Conservation (phyloP, 73 alveolate species). For the Paraurostyla sp. region DNA sequence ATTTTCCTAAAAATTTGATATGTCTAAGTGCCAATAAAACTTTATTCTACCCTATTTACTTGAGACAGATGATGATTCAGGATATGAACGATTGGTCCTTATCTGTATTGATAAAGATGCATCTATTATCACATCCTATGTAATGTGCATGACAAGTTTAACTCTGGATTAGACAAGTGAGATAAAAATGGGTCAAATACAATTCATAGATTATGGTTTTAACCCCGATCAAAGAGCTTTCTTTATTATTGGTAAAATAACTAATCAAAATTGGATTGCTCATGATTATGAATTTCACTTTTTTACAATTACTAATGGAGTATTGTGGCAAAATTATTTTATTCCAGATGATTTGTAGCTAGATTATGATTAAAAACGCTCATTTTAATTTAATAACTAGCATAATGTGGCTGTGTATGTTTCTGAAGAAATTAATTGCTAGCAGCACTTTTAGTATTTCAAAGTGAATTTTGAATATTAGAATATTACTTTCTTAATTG, state of each 20-base stretch:
- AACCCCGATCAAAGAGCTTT: background rate
- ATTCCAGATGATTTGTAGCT: background rate
- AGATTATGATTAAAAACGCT: too few relatives aligned
- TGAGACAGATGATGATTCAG: background rate
- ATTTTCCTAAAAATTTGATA: background rate
- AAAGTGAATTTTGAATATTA: too few relatives aligned
- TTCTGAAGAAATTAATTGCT: too few relatives aligned
- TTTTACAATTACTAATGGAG: conserved; percentile 1
- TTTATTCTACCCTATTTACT: background rate
- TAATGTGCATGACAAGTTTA: background rate
- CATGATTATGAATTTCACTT: conserved; percentile 1
- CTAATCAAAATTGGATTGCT: background rate
- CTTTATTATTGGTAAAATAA: background rate
- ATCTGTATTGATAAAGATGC: background rate
- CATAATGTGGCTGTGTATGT: too few relatives aligned
- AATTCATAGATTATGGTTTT: background rate
- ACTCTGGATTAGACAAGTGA: background rate
- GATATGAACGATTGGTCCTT: background rate
- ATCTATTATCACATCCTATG: background rate
- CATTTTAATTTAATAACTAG: too few relatives aligned
- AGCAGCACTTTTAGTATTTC: too few relatives aligned
- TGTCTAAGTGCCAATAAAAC: background rate
- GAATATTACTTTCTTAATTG: too few relatives aligned
- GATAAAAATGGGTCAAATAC: background rate
- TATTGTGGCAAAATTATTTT: background rate